Conservation (phyloP, 2,329 filamentous ascomycete genomes). For the Fusarium buharicum region DNA sequence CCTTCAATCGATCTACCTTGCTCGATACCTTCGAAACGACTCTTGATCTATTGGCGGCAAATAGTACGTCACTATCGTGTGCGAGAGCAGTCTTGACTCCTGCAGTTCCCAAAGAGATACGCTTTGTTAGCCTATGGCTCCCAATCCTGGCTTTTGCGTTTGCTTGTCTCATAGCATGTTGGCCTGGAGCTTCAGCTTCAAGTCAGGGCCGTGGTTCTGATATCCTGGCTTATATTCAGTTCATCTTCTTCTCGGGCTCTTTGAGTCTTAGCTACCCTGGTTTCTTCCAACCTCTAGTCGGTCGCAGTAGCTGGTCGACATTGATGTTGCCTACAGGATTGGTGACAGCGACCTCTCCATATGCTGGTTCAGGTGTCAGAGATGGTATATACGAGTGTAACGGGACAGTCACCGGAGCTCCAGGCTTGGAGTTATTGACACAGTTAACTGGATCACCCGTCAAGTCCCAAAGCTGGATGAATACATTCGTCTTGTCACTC, state of each 20-base stretch:
- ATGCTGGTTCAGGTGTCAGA: constrained; percentile 44
- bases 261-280: constrained; percentile 77
- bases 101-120: not conserved
- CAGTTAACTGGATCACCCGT: constrained; percentile 73
- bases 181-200: not conserved
- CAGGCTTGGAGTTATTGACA: constrained; percentile 71
- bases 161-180: constrained; percentile 15
- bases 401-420: constrained; percentile 64
- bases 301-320: constrained; percentile 73
- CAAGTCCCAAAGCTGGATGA: constrained; percentile 72
- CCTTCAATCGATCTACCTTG: constrained; percentile 12
- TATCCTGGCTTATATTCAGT: constrained; percentile 80
- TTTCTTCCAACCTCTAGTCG: constrained; percentile 77
- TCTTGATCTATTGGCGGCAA: not conserved
- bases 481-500: constrained; percentile 73
- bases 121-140: constrained; percentile 21
- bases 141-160: constrained; percentile 11
- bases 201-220: constrained; percentile 47
- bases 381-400: constrained; percentile 74
- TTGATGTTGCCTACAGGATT: constrained; percentile 65
- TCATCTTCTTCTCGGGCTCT: constrained; percentile 75
- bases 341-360: constrained; percentile 36
- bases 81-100: constrained; percentile 10
- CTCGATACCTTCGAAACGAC: constrained; percentile 23
- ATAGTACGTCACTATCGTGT: constrained; percentile 3